Conservation (phyloP, 192 early-diverging fungal species). For the Podila verticillata region DNA sequence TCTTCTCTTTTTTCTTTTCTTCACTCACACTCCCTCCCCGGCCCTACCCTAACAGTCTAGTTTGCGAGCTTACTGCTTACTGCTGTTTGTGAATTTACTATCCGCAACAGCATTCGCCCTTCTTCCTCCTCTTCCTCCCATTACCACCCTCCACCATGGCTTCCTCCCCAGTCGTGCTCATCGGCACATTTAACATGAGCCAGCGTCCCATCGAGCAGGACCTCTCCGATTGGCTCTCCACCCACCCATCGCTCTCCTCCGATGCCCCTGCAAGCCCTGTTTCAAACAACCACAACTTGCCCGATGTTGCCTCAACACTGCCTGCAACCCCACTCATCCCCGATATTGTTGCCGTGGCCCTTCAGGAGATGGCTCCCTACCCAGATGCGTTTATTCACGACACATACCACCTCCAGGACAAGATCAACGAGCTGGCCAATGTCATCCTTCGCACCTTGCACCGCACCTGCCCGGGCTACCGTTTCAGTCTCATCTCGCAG, state of each 20-base stretch:
- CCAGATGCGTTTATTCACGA: constrained; percentile 47
- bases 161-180: constrained; percentile 36
- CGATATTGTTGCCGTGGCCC: constrained; percentile 55
- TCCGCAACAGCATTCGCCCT: background rate
- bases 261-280: constrained; percentile 22
- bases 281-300: background rate
- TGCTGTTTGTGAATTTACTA: too few relatives aligned
- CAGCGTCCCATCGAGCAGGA: constrained; percentile 43
- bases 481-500: constrained; percentile 38
- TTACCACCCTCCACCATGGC: background rate
- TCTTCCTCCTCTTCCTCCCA: background rate
- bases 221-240: constrained; percentile 51
- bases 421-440: constrained; percentile 30
- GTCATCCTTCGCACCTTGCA: constrained; percentile 40
- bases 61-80: too few relatives aligned
- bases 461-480: constrained; percentile 35
- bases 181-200: constrained; percentile 57
- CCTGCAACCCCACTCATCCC: constrained; percentile 32
- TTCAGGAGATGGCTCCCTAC: constrained; percentile 53
- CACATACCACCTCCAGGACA: constrained; percentile 15
- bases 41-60: background rate
- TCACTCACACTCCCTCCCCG: too few relatives aligned
- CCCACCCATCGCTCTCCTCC: constrained; percentile 27
- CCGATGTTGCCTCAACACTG: background rate
- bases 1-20: background rate